Evolutionary conservation across 2,329 filamentous ascomycete species (phyloP).

Genomic region (Aspergillus aculeatinus): DNA sequence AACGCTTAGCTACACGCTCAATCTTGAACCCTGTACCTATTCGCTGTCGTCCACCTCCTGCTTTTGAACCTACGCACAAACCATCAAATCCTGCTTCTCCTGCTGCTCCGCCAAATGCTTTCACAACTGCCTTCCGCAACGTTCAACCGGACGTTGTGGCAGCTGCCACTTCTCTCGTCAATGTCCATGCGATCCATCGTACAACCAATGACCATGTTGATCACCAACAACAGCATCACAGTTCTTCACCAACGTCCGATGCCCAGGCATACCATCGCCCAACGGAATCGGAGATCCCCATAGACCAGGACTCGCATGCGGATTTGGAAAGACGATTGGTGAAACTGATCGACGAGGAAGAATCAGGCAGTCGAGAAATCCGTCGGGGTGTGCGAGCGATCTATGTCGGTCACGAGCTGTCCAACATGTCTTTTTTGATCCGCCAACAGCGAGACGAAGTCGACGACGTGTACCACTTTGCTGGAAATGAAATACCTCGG

Average conservation of each 20-base stretch:
- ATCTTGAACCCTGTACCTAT: conserved; percentile 49
- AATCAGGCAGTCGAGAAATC: conserved; percentile 48
- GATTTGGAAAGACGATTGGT: conserved; percentile 49
- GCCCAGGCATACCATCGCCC: conserved; percentile 27
- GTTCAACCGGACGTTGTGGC: conserved; percentile 22
- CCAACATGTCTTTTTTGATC: conserved; percentile 57
- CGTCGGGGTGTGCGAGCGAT: conserved; percentile 50
- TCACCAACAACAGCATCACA: conserved; percentile 17
- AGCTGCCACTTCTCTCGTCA: conserved; percentile 15
- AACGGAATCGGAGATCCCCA: conserved; percentile 28
- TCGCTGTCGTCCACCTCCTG: conserved; percentile 39
- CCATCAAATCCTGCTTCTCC: conserved; percentile 19
- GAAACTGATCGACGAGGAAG: conserved; percentile 53
- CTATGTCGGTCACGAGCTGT: conserved; percentile 57
- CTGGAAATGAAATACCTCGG: conserved; percentile 45
- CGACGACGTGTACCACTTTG: conserved; percentile 46
- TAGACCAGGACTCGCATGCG: conserved; percentile 42
- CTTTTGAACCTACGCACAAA: conserved; percentile 25
- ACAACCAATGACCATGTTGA: conserved; percentile 7
- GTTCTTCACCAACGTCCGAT: conserved; percentile 17
- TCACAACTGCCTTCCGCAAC: conserved; percentile 28
- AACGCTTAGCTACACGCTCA: conserved; percentile 44
- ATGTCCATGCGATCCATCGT: conserved; percentile 6
- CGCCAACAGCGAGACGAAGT: conserved; percentile 49
- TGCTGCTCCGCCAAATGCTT: conserved; percentile 24